Evolutionary conservation across 2,329 filamentous ascomycete genomes (phyloP).

Genomic region (Fusarium verrucosum): DNA sequence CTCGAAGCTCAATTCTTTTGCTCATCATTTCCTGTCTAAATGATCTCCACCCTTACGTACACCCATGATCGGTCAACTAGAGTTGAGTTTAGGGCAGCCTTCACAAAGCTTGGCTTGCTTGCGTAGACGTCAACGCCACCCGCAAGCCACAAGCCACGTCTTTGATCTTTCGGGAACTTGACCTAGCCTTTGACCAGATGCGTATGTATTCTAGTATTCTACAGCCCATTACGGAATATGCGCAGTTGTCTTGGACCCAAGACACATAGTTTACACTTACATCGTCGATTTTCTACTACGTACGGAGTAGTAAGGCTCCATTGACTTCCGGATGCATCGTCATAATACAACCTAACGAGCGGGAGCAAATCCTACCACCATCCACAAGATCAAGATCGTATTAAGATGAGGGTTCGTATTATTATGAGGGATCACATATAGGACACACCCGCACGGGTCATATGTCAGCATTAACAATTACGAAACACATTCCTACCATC

Average conservation of each 20-base stretch:
- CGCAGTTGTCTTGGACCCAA: conserved; percentile 20
- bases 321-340: conserved; percentile 33
- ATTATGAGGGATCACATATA: conserved; percentile 4
- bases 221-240: not conserved
- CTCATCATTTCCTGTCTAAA: conserved; percentile 22
- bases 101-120: conserved; percentile 20
- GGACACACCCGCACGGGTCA: not conserved
- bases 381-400: conserved; percentile 1
- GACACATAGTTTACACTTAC: not conserved
- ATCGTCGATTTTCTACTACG: conserved; percentile 1
- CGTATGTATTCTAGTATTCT: too few species aligned
- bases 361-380: conserved; percentile 6
- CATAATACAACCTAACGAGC: not conserved
- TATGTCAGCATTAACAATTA: conserved; percentile 28
- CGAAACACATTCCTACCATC: conserved; percentile 33
- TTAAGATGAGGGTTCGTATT: conserved; percentile 22
- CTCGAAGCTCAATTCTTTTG: not conserved
- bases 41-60: conserved; percentile 6
- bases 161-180: conserved; percentile 1
- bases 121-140: conserved; percentile 14
- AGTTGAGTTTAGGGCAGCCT: conserved; percentile 10
- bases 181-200: conserved; percentile 6
- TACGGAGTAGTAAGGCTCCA: too few species aligned
- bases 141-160: conserved; percentile 21
- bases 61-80: conserved; percentile 20